Base-by-base conservation (phyloP, 2,329 filamentous ascomycete genomes). In the Aureobasidium musti region DNA sequence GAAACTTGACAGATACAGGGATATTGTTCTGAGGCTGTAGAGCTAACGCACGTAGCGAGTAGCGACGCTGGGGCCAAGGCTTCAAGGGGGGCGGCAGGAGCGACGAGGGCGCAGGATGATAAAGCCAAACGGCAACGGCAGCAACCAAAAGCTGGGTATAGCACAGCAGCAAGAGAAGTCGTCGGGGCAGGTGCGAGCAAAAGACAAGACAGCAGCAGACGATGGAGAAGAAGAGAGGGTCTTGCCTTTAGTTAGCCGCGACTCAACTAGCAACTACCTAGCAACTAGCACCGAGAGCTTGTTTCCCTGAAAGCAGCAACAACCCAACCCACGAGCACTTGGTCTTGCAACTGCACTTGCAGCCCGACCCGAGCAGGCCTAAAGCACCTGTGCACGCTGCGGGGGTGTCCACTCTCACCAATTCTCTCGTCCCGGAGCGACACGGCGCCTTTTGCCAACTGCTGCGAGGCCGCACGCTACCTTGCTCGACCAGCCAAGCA, bases 11-110 rank as follows among this genome's bases (percentile, higher is more conserved):
- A 49, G 54, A 56, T 39, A 47, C 56, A 49, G 41, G 56, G 56
- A 60, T 23, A 23, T 14, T 60, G 41, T 57, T 43, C 39, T 33
- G 41, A 45, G 39, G 56, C 19, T 41, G 43, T 61, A 61, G 56
- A 60, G 59, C 59, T 52, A 63, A 52, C 59, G 59, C 45, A 63
- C 59, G 59, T 63, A 63, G 45, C 41, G 45, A 47, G 59, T 63
- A 63, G 45, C 41, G 45, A 47, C 59, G 59, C 59, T 21, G 59
- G 45, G 35, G 59, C 45, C 59, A 50, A 63, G 45, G 23, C 45
- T 28, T 45, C 30, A 39, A 63, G 26, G 59, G 56, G 56, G 59
- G 59, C 41, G 47, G 37, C 43, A 45, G 54, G 39, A 57, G 30
- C 37, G 23, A 43, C 21, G 53, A 57, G 8, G 53, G 56, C 56